phyloP scores from a whole-genome alignment of 2,329 filamentous ascomycete genomes.

The Colletotrichum nymphaeae region DNA sequence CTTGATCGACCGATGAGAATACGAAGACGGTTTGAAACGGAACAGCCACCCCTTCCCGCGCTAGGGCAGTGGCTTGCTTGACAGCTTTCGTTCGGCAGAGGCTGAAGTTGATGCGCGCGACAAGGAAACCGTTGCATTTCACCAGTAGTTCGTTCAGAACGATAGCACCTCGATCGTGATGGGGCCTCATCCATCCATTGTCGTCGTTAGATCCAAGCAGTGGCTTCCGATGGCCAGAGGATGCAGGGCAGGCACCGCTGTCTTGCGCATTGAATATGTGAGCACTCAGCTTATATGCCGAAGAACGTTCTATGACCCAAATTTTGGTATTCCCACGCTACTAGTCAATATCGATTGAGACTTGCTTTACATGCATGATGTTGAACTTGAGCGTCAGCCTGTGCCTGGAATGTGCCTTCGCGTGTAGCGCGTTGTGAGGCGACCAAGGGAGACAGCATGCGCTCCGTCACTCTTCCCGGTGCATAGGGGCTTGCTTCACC shows the following conservation, averaged over 20 bases:
- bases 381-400: constrained; percentile 20
- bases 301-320: constrained; percentile 30
- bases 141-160: not conserved
- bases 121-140: not conserved
- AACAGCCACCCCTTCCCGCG: constrained; percentile 14
- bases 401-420: constrained; percentile 19
- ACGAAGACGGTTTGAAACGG: constrained; percentile 5
- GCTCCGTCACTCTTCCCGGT: not conserved
- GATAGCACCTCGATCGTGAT: constrained; percentile 9
- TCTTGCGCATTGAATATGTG: not conserved
- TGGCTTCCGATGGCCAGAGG: constrained; percentile 11
- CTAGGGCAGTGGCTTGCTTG: not conserved
- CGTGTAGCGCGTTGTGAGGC: constrained; percentile 4
- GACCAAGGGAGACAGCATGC: not conserved
- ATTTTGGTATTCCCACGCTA: not conserved
- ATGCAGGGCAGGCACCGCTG: not conserved
- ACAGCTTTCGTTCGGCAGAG: not conserved
- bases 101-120: not conserved
- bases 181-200: not conserved
- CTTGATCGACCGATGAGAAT: constrained; percentile 15
- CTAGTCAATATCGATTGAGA: not conserved
- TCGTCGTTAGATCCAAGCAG: constrained; percentile 3
- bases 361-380: not conserved
- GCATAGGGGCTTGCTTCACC: not conserved
- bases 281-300: constrained; percentile 13